These are phyloP conservation scores for Corynascus novoguineensis DNA, from an alignment of 495 filamentous ascomycete species.

Conservation along the genomic window DNA sequence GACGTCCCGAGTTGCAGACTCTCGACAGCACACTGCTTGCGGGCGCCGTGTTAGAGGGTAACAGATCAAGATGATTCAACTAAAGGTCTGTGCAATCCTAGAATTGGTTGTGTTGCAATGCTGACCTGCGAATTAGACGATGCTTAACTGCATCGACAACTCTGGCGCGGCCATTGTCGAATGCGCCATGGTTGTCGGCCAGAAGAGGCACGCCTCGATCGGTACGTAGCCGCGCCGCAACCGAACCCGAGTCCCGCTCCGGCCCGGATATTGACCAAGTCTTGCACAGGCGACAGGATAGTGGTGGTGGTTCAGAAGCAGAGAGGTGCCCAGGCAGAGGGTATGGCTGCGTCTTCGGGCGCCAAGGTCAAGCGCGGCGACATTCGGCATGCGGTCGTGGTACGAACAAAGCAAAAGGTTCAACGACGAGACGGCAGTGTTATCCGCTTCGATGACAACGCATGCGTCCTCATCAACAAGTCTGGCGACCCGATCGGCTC, in stretches of 20 bases:
- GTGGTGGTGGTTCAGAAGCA: slow-evolving; percentile 98
- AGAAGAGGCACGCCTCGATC: slow-evolving; percentile 84
- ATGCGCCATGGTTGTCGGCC: slow-evolving; percentile 85
- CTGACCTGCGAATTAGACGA: slow-evolving; percentile 58
- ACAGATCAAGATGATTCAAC: slow-evolving; percentile 81
- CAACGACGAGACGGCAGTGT: slow-evolving; percentile 82
- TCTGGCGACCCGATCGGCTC: slow-evolving; percentile 91
- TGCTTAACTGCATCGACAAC: slow-evolving; percentile 99
- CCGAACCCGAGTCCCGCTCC: not conserved
- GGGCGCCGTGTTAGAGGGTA: slow-evolving; percentile 18
- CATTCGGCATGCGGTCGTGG: slow-evolving; percentile 92
- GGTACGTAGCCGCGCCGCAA: slow-evolving; percentile 52
- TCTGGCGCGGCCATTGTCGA: slow-evolving; percentile 97
- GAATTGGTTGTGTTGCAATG: not conserved
- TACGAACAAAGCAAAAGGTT: slow-evolving; percentile 81
- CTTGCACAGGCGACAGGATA: slow-evolving; percentile 76
- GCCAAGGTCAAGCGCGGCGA: slow-evolving; percentile 95
- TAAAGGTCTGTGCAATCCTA: slow-evolving; percentile 63
- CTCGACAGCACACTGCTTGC: not conserved
- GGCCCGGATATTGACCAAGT: not conserved
- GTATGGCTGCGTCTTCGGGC: slow-evolving; percentile 53
- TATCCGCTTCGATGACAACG: slow-evolving; percentile 94
- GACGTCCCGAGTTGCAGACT: not conserved
- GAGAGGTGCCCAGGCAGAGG: slow-evolving; percentile 52
- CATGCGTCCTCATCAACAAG: slow-evolving; percentile 96